Evolutionary conservation across 768 basidiomycete species (phyloP).

Genomic region (Mycena leptocephala): DNA sequence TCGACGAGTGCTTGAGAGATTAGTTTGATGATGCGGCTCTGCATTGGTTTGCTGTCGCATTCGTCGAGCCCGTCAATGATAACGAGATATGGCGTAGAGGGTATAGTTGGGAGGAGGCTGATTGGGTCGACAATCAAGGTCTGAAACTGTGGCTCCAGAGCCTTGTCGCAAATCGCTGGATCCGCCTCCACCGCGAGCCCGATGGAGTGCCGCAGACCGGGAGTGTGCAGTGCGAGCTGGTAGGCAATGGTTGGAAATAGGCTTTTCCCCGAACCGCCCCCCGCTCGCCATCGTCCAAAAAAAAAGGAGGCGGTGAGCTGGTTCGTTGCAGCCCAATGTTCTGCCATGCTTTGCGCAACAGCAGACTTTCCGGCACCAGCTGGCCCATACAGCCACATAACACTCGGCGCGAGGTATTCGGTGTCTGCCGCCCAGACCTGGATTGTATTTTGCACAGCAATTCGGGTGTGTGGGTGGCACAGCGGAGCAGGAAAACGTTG

Average conservation of each 20-base stretch:
- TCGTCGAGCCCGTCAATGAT: constrained; percentile 10
- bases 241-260: background rate
- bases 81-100: background rate
- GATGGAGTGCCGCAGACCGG: background rate
- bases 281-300: background rate
- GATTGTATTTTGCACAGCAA: background rate
- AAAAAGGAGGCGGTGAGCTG: background rate
- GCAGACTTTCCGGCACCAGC: constrained; percentile 9
- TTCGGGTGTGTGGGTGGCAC: background rate
- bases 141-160: background rate
- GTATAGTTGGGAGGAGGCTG: background rate
- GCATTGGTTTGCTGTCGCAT: background rate
- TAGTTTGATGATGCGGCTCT: background rate
- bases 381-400: constrained; percentile 5
- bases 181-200: background rate
- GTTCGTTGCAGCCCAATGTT: background rate
- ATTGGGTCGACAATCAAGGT: background rate
- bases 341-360: constrained; percentile 4
- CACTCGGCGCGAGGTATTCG: background rate
- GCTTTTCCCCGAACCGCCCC: background rate
- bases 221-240: constrained; percentile 5
- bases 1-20: background rate
- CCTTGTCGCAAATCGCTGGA: constrained; percentile 1
- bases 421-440: background rate
- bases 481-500: constrained; percentile 3